Evolutionary conservation across 2,329 filamentous ascomycete species (phyloP), one percentile per base, ranked within the genome.

Genomic region (Tolypocladium album): DNA sequence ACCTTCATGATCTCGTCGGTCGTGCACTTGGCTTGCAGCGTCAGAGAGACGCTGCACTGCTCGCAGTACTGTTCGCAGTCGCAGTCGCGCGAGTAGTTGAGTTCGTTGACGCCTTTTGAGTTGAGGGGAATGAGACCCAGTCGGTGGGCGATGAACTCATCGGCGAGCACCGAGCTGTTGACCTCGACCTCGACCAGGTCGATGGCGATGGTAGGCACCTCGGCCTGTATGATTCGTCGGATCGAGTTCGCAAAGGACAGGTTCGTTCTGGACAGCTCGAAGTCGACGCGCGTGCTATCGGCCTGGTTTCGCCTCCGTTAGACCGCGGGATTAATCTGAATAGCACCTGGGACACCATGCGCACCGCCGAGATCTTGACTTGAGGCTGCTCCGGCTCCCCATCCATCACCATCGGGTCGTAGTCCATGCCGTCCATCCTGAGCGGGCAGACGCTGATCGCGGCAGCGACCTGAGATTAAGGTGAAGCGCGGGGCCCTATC

Each of bases 61-160:
- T 96, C 89, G 79, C 94, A 99, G 78, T 92, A 91, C 68, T 93
- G 88, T 68, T 97, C 93, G 79, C 94, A 99, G 71, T 96, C 91
- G 79, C 94, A 99, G 76, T 97, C 93, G 70, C 93, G 89, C 56
- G 89, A 88, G 77, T 96, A 96, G 64, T 89, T 82, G 63, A 97
- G 83, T 68, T 88, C 82, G 65, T 92, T 89, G 67, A 93, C 87
- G 70, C 90, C 89, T 69, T 90, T 89, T 61, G 90, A 90, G 72
- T 88, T 87, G 56, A 99, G 84, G 0, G 94, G 94, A 60, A 97
- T 86, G 55, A 97, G 85, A 39, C 94, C 93, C 17, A 99, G 83
- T 55, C 93, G 88, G 75, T 97, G 93, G 56, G 90, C 88, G 66
- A 99, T 87, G 75, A 97, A 96, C 75, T 99, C 93, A 75, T 99